Conservation (phyloP, 192 early-diverging fungal species). For the Backusella australiensis region DNA sequence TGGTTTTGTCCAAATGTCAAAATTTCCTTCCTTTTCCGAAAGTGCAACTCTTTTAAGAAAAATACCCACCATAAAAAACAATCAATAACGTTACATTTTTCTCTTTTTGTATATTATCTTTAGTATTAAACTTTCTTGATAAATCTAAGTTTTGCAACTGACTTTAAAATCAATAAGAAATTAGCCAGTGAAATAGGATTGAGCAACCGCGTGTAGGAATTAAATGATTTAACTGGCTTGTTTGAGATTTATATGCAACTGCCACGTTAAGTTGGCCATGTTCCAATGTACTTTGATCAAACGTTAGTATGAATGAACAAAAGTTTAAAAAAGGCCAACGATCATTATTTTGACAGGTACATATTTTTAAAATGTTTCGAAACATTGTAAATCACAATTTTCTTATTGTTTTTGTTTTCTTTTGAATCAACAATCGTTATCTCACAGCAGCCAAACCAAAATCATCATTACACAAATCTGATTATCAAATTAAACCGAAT, state of each 20-base stretch:
- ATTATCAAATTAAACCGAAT: background rate
- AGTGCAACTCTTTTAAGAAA: background rate
- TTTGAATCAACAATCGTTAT: background rate
- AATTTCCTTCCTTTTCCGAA: background rate
- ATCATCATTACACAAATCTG: background rate
- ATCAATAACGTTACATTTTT: background rate
- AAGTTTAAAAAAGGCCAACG: background rate
- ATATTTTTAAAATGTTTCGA: background rate
- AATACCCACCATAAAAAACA: background rate
- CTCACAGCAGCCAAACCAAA: background rate
- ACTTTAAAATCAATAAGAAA: background rate
- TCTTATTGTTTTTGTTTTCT: background rate
- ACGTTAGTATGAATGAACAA: background rate
- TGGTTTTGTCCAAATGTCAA: background rate
- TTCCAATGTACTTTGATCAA: background rate
- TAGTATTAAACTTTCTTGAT: background rate
- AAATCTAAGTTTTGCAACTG: background rate
- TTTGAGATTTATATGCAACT: background rate
- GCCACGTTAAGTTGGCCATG: background rate
- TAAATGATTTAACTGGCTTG: background rate
- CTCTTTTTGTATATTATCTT: background rate
- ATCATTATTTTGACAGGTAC: background rate
- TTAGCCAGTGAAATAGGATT: background rate
- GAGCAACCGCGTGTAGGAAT: conserved; percentile 1
- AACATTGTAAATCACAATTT: background rate